A percentile compares a stretch with the other conserved stretches of the same genome.
Conservation (phyloP, 1,284 basidiomycete species). For the Fomitopsis pinicola region DNA sequence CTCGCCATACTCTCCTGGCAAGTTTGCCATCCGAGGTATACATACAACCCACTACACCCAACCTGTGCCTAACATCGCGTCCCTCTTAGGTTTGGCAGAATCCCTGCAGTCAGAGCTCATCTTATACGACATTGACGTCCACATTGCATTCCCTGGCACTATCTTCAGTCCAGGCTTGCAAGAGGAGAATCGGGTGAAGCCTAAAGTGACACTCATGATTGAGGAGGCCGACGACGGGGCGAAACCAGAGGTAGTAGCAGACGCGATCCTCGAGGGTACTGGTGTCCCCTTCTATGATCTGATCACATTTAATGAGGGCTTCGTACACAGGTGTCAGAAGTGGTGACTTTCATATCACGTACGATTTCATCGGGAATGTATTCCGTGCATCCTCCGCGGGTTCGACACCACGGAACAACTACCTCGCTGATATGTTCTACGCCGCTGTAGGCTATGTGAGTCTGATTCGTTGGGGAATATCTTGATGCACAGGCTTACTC, state of each 20-base stretch:
- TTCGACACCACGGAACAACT: conserved; percentile 59
- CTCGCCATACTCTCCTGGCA: conserved; percentile 82
- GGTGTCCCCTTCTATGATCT: not conserved
- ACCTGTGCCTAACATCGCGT: not conserved
- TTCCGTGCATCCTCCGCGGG: conserved; percentile 72
- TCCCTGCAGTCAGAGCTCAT: conserved; percentile 79
- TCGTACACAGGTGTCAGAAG: conserved; percentile 55
- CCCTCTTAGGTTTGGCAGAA: conserved; percentile 73
- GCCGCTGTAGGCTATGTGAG: conserved; percentile 42
- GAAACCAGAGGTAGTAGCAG: conserved; percentile 66
- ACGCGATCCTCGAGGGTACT: conserved; percentile 58
- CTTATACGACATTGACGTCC: conserved; percentile 77
- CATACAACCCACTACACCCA: conserved; percentile 8
- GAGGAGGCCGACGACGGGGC: conserved; percentile 75
- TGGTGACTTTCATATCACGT: conserved; percentile 75
- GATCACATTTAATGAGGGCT: not conserved
- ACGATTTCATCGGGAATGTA: conserved; percentile 63
- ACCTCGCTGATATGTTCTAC: conserved; percentile 50
- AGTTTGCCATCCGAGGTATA: conserved; percentile 84
- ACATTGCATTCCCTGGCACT: conserved; percentile 85
- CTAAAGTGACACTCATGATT: conserved; percentile 73
- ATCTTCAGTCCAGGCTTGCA: conserved; percentile 82
- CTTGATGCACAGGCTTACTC: not conserved
- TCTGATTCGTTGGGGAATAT: conserved; percentile 4
- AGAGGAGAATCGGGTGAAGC: conserved; percentile 82